Percentiles rank a stretch among this genome's conserved stretches.
Conservation (phyloP, 2,329 filamentous ascomycete genomes). For the Akanthomyces lecanii region DNA sequence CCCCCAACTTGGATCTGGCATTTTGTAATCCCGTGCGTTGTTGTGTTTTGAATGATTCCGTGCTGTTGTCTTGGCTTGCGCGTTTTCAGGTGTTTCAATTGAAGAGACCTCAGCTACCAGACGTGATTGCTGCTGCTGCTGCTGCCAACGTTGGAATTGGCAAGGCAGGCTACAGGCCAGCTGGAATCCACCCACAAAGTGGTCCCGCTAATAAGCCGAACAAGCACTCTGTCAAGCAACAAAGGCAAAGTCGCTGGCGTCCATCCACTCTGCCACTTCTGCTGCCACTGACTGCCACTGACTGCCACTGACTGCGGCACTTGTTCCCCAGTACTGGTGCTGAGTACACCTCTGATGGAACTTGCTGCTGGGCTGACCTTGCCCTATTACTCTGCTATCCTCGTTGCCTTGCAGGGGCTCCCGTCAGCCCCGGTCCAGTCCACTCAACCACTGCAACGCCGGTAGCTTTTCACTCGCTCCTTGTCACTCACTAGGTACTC, state of each 20-base stretch:
- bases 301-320: too few species aligned
- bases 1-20: background rate
- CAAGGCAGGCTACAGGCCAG: too few species aligned
- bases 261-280: background rate
- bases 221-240: background rate
- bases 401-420: too few species aligned
- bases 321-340: too few species aligned
- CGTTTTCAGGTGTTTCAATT: too few species aligned
- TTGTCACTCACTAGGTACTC: too few species aligned
- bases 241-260: background rate
- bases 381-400: too few species aligned
- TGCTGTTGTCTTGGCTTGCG: background rate
- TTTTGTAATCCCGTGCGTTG: background rate
- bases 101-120: background rate
- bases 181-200: background rate
- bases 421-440: too few species aligned
- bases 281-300: too few species aligned
- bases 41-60: background rate
- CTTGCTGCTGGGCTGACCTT: too few species aligned
- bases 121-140: background rate
- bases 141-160: background rate
- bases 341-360: too few species aligned
- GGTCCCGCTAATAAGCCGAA: background rate
- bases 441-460: too few species aligned
- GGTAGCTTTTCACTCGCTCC: background rate